These are phyloP conservation scores for Trichoderma harzianum DNA, from an alignment of 2,329 filamentous ascomycete species.

Conservation along the genomic window DNA sequence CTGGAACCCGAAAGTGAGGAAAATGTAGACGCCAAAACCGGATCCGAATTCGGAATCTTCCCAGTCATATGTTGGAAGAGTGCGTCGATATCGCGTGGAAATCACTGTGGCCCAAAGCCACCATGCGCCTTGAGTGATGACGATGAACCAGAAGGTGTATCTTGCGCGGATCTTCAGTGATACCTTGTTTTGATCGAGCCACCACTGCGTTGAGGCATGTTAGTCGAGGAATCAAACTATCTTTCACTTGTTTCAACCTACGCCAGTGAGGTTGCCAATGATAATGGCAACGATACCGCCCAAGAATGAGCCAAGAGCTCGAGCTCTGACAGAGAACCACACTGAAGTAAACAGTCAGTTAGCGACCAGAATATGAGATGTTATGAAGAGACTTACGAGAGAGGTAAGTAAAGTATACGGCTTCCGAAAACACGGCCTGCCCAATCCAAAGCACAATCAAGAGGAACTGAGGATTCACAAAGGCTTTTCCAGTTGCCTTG, in stretches of 20 bases:
- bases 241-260: constrained; percentile 28
- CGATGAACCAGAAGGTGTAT: constrained; percentile 51
- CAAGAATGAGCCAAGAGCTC: constrained; percentile 68
- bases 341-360: constrained; percentile 30
- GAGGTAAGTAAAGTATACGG: constrained; percentile 69
- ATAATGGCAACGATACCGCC: constrained; percentile 65
- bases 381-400: constrained; percentile 20
- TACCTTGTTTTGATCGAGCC: constrained; percentile 56
- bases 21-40: constrained; percentile 64
- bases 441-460: constrained; percentile 65
- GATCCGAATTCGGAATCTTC: constrained; percentile 58
- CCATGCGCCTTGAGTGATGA: constrained; percentile 62
- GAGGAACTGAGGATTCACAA: constrained; percentile 60
- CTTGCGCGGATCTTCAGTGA: constrained; percentile 53
- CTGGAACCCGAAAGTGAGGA: constrained; percentile 66
- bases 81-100: constrained; percentile 56
- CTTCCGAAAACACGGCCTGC: constrained; percentile 67
- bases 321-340: constrained; percentile 67
- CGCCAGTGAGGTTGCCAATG: constrained; percentile 62
- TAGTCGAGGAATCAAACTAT: background rate
- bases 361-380: background rate
- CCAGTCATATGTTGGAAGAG: constrained; percentile 65
- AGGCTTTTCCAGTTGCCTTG: constrained; percentile 54
- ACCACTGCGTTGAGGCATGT: constrained; percentile 35
- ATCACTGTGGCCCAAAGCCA: constrained; percentile 70